Evolutionary conservation across 1,284 basidiomycete species (phyloP).

Genomic region (Leccinum colubrinum): DNA sequence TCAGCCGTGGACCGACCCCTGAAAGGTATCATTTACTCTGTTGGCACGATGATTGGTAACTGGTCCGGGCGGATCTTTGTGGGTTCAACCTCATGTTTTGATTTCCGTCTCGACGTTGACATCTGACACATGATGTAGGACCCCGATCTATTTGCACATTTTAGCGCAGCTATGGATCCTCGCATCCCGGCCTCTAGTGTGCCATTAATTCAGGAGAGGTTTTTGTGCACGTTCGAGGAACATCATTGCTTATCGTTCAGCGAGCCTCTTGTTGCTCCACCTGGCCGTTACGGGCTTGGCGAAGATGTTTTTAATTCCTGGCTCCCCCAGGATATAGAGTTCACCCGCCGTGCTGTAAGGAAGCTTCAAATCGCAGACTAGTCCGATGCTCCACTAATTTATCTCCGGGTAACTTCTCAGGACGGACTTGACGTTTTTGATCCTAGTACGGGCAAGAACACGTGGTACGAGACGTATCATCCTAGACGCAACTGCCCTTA

Average conservation of each 20-base stretch:
- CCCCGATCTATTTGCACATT: conserved; percentile 22
- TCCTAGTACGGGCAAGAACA: conserved; percentile 33
- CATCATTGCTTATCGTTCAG: conserved; percentile 43
- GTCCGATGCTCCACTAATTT: conserved; percentile 6
- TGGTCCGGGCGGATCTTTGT: conserved; percentile 46
- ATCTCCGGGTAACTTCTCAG: conserved; percentile 28
- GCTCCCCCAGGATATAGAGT: conserved; percentile 37
- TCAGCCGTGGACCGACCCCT: conserved; percentile 34
- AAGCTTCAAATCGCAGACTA: neutral
- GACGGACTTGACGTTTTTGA: conserved; percentile 40
- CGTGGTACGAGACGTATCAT: conserved; percentile 43
- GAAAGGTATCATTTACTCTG: conserved; percentile 38
- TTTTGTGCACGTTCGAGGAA: conserved; percentile 43
- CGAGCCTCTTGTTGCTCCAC: conserved; percentile 36
- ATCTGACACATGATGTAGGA: conserved; percentile 22
- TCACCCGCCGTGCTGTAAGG: conserved; percentile 37
- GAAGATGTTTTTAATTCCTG: conserved; percentile 46
- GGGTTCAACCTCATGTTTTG: conserved; percentile 13
- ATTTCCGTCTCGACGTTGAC: conserved; percentile 7
- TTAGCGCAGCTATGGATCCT: conserved; percentile 25
- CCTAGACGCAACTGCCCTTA: conserved; percentile 35
- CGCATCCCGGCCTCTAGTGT: conserved; percentile 21
- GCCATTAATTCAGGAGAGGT: conserved; percentile 33
- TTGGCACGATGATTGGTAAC: conserved; percentile 40
- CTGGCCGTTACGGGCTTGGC: conserved; percentile 32